phyloP scores from a whole-genome alignment of 1,139 yeast genomes.

The Candida pseudoviswanathii region DNA sequence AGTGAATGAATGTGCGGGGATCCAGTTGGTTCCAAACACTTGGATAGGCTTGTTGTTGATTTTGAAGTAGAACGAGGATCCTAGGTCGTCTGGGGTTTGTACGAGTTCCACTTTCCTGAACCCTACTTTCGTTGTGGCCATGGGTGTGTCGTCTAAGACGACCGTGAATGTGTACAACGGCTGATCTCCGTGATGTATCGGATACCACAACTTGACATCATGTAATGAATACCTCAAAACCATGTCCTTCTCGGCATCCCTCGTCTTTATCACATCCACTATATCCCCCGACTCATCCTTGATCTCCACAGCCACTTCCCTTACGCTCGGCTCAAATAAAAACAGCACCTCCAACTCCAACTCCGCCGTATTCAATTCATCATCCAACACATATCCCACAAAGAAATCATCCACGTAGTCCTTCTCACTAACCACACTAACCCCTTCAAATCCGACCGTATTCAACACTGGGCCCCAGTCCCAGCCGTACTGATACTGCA shows the following conservation, averaged over 20 bases:
- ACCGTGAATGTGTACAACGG: constrained; percentile 29
- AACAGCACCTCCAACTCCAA: constrained; percentile 15
- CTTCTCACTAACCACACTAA: constrained; percentile 30
- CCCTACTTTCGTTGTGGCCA: constrained; percentile 27
- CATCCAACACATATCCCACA: constrained; percentile 22
- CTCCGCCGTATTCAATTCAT: constrained; percentile 7
- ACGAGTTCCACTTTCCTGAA: constrained; percentile 40
- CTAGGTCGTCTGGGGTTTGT: constrained; percentile 35
- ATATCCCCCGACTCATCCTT: constrained; percentile 4
- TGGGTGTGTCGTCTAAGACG: constrained; percentile 10
- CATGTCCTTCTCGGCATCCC: background rate
- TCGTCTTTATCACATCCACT: background rate
- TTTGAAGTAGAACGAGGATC: constrained; percentile 42
- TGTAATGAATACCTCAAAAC: constrained; percentile 12
- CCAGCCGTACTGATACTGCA: constrained; percentile 61
- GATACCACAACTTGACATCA: constrained; percentile 43
- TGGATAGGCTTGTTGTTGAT: constrained; percentile 42
- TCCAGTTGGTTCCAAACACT: constrained; percentile 49
- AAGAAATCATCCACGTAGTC: constrained; percentile 22
- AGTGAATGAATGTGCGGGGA: constrained; percentile 46
- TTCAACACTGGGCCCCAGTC: constrained; percentile 57
- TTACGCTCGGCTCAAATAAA: background rate
- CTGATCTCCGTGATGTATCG: constrained; percentile 40
- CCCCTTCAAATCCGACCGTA: constrained; percentile 49
- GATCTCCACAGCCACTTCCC: constrained; percentile 9